These are phyloP conservation scores for Citrus reticulata DNA, from an alignment of 345 rosid genomes.

Conservation along the genomic window DNA sequence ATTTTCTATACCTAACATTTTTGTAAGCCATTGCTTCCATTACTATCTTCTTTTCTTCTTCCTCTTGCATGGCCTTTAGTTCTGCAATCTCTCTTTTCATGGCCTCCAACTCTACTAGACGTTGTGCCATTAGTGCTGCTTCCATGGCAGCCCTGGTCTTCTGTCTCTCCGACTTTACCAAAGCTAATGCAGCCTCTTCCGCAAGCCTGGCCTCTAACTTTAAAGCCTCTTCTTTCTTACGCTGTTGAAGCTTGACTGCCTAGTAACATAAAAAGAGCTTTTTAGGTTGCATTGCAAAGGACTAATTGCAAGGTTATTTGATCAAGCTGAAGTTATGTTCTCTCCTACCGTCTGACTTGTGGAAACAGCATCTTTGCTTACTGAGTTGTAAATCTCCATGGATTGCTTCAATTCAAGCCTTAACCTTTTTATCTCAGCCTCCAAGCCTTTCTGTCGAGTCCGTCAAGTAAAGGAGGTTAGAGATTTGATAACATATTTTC, in stretches of 20 bases:
- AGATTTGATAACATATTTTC: not conserved
- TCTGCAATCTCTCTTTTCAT: constrained; percentile 46
- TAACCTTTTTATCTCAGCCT: constrained; percentile 52
- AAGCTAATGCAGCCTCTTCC: constrained; percentile 36
- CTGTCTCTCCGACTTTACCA: constrained; percentile 43
- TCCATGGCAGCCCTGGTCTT: constrained; percentile 37
- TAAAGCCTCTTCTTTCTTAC: constrained; percentile 29
- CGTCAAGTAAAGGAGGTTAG: constrained; percentile 9
- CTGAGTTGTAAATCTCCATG: constrained; percentile 35
- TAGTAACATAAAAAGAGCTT: constrained; percentile 18
- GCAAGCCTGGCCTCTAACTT: constrained; percentile 32
- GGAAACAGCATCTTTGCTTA: constrained; percentile 28
- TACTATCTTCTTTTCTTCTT: constrained; percentile 26
- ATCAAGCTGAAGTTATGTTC: constrained; percentile 1
- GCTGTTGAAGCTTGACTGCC: constrained; percentile 37
- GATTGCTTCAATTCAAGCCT: constrained; percentile 54
- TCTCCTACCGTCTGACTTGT: constrained; percentile 47
- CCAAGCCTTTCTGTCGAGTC: constrained; percentile 36
- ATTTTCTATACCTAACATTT: constrained; percentile 39
- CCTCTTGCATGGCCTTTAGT: constrained; percentile 31
- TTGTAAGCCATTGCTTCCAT: constrained; percentile 10
- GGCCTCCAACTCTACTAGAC: constrained; percentile 40
- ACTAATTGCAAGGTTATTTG: not conserved
- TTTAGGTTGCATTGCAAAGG: not conserved
- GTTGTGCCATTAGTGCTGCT: constrained; percentile 34